These are phyloP conservation scores for Sporothrix pallida DNA, from an alignment of 2,329 filamentous ascomycete species.

Conservation along the genomic window DNA sequence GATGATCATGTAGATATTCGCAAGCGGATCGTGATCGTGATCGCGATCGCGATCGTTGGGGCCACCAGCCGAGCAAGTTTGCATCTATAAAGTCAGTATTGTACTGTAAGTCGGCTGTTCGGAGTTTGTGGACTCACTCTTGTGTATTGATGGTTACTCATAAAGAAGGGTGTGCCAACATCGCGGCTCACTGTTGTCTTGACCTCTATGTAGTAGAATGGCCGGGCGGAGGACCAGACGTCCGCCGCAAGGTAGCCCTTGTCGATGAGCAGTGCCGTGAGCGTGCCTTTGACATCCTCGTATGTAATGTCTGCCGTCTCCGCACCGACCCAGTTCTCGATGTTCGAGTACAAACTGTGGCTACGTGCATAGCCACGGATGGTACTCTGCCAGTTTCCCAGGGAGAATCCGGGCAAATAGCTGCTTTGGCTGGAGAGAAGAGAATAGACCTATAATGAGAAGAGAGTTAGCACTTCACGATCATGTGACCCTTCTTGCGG, in stretches of 20 bases:
- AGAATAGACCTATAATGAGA: conserved; percentile 10
- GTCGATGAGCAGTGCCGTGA: conserved; percentile 47
- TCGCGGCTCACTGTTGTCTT: conserved; percentile 52
- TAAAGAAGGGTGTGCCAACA: conserved; percentile 52
- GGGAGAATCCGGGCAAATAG: conserved; percentile 43
- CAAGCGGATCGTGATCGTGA: not conserved
- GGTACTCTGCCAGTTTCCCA: conserved; percentile 55
- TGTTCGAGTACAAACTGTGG: conserved; percentile 50
- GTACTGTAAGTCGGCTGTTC: no score
- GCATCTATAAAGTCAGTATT: conserved; percentile 20
- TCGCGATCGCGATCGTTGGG: not conserved
- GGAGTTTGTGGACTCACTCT: conserved; percentile 43
- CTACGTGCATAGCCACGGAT: conserved; percentile 50
- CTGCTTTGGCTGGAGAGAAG: not conserved
- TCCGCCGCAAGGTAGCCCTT: conserved; percentile 44
- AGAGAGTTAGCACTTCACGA: not conserved
- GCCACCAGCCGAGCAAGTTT: not conserved
- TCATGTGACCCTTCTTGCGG: not conserved
- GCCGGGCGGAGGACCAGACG: conserved; percentile 42
- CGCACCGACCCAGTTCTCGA: conserved; percentile 48
- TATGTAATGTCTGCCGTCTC: conserved; percentile 59
- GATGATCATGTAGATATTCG: conserved; percentile 24
- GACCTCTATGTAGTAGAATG: conserved; percentile 57
- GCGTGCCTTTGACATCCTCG: conserved; percentile 43
- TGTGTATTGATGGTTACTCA: conserved; percentile 54